Percentiles rank a stretch among this genome's conserved stretches.
These are phyloP conservation scores for Phytophthora colocasiae DNA, from an alignment of 352 stramenopile genomes.

Conservation along the genomic window DNA sequence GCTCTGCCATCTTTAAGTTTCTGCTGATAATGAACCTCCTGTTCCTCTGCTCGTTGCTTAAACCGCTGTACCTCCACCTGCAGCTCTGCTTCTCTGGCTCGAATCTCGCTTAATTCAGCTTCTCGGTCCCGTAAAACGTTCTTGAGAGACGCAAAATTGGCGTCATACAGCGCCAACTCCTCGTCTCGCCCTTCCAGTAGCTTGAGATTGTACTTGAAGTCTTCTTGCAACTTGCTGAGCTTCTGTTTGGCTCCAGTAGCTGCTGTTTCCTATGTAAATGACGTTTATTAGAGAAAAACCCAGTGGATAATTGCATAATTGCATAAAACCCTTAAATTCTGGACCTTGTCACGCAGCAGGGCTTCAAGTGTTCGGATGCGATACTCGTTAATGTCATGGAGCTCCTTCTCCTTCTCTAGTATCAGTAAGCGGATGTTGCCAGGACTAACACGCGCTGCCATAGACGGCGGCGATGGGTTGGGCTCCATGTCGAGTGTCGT, in stretches of 20 bases:
- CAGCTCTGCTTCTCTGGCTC: slow-evolving; percentile 61
- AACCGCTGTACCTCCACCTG: slow-evolving; percentile 57
- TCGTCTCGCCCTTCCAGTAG: slow-evolving; percentile 91
- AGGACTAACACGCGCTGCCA: slow-evolving; percentile 45
- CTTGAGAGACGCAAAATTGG: slow-evolving; percentile 84
- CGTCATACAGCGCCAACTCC: slow-evolving; percentile 89
- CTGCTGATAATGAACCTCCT: slow-evolving; percentile 66
- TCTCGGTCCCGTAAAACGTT: slow-evolving; percentile 77
- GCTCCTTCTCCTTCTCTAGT: slow-evolving; percentile 91
- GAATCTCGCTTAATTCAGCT: slow-evolving; percentile 70
- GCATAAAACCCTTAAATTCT: slow-evolving; percentile 4
- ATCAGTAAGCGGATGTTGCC: slow-evolving; percentile 89
- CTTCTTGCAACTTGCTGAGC: slow-evolving; percentile 89
- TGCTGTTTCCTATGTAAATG: slow-evolving; percentile 42
- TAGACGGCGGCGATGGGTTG: slow-evolving; percentile 13
- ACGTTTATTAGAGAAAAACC: slow-evolving; percentile 6
- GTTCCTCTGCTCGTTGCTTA: slow-evolving; percentile 50
- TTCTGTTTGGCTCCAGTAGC: slow-evolving; percentile 68
- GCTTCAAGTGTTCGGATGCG: slow-evolving; percentile 82
- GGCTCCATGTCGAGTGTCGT: slow-evolving; percentile 6
- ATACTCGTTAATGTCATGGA: slow-evolving; percentile 94
- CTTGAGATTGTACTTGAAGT: slow-evolving; percentile 95
- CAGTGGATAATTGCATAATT: slow-evolving; percentile 2
- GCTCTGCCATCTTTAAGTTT: slow-evolving; percentile 80
- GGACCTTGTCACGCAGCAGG: slow-evolving; percentile 80